Conservation (phyloP, 495 filamentous ascomycete species). For the Podospora pseudoanserina region DNA sequence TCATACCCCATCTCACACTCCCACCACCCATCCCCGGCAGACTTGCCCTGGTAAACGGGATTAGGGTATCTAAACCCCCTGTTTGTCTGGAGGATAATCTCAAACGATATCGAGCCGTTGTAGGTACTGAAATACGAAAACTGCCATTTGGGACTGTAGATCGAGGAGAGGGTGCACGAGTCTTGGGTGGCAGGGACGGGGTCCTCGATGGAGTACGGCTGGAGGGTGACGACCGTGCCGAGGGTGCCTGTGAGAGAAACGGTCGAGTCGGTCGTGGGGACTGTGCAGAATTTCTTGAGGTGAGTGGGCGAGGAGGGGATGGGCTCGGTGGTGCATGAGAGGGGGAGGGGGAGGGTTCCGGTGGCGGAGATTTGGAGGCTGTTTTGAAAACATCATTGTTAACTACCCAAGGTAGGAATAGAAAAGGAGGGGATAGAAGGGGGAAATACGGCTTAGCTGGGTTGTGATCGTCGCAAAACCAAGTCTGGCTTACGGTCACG, state of each 20-base stretch:
- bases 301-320: background rate
- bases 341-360: constrained; percentile 11
- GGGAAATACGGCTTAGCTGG: constrained; percentile 26
- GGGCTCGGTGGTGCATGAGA: constrained; percentile 5
- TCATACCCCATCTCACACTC: constrained; percentile 20
- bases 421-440: background rate
- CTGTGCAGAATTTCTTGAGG: background rate
- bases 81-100: constrained; percentile 25
- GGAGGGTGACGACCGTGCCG: constrained; percentile 10
- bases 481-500: constrained; percentile 30
- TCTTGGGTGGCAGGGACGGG: constrained; percentile 20
- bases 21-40: constrained; percentile 17
- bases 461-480: constrained; percentile 32
- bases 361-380: constrained; percentile 18
- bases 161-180: constrained; percentile 29
- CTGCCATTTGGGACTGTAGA: constrained; percentile 27
- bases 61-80: constrained; percentile 27
- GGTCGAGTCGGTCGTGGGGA: background rate
- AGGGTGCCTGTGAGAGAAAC: constrained; percentile 16
- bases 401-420: background rate
- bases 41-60: constrained; percentile 13
- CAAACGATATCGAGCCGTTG: constrained; percentile 15
- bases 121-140: constrained; percentile 23
- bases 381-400: background rate
- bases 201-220: constrained; percentile 30